A percentile compares a stretch with the other conserved stretches of the same genome.
Evolutionary conservation across 139 green algal genomes (phyloP).

Genomic region (Coccomyxa sp.): DNA sequence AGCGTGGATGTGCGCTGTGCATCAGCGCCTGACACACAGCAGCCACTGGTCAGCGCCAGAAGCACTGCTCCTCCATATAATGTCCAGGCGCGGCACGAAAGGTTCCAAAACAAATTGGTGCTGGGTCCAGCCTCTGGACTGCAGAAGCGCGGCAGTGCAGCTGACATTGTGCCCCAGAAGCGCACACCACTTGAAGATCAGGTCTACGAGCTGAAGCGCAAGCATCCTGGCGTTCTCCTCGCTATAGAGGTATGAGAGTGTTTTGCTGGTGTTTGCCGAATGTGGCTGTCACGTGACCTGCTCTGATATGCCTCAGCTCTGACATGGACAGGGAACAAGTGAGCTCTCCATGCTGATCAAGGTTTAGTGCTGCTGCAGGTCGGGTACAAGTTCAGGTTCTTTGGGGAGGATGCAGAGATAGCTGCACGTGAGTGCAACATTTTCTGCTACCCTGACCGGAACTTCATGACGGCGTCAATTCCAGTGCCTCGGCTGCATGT

Average conservation of each 20-base stretch:
- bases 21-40: neutral
- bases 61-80: neutral
- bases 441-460: conserved; percentile 63
- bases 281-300: neutral
- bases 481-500: conserved; percentile 76
- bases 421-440: conserved; percentile 48
- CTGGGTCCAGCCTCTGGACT: neutral
- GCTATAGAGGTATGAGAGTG: conserved; percentile 66
- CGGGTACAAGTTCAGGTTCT: conserved; percentile 81
- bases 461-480: conserved; percentile 74
- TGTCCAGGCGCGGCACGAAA: conserved; percentile 10
- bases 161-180: conserved; percentile 30
- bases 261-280: neutral
- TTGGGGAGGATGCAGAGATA: conserved; percentile 81
- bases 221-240: conserved; percentile 68
- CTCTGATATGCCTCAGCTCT: neutral
- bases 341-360: too few species aligned
- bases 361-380: conserved; percentile 39
- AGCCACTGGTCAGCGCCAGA: neutral
- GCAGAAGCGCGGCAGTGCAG: neutral
- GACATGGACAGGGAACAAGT: too few species aligned
- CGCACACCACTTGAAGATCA: conserved; percentile 71
- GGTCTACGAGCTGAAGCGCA: conserved; percentile 34
- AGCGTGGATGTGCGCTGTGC: neutral
- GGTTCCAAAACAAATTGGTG: conserved; percentile 40